These are phyloP conservation scores for Candida hispaniensis DNA, from an alignment of 805 yeast species.

Conservation along the genomic window DNA sequence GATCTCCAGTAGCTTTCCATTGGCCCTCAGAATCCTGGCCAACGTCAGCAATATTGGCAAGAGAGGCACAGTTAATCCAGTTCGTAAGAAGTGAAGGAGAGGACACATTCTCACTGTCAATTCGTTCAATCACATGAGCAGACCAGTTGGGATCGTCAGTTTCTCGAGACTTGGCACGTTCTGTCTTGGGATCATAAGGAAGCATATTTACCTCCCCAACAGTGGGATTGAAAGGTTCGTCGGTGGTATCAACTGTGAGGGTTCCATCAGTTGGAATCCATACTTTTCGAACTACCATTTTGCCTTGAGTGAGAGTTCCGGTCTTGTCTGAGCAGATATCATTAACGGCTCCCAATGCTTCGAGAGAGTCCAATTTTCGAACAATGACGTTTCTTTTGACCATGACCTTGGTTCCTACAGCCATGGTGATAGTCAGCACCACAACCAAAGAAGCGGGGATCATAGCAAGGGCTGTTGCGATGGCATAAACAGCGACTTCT, in stretches of 20 bases:
- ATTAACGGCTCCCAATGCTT: constrained; percentile 67
- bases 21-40: constrained; percentile 31
- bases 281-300: constrained; percentile 59
- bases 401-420: constrained; percentile 68
- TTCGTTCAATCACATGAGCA: constrained; percentile 8
- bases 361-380: constrained; percentile 65
- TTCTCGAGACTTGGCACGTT: constrained; percentile 20
- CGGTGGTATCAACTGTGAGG: constrained; percentile 41
- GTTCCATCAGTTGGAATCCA: constrained; percentile 61
- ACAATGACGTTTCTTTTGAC: constrained; percentile 61
- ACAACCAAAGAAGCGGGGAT: constrained; percentile 73
- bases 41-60: constrained; percentile 66
- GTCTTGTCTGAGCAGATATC: constrained; percentile 78
- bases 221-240: constrained; percentile 55
- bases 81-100: constrained; percentile 28
- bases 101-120: constrained; percentile 1
- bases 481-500: constrained; percentile 80
- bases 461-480: constrained; percentile 75
- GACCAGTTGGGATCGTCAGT: constrained; percentile 19
- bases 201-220: constrained; percentile 38
- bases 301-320: constrained; percentile 72
- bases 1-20: constrained; percentile 82
- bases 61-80: constrained; percentile 57
- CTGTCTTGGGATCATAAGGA: constrained; percentile 16
- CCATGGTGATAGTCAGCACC: constrained; percentile 78